Evolutionary conservation across 768 basidiomycete species (phyloP), one percentile per base, ranked within the genome.

Genomic region (Rhizopogon vesiculosus): DNA sequence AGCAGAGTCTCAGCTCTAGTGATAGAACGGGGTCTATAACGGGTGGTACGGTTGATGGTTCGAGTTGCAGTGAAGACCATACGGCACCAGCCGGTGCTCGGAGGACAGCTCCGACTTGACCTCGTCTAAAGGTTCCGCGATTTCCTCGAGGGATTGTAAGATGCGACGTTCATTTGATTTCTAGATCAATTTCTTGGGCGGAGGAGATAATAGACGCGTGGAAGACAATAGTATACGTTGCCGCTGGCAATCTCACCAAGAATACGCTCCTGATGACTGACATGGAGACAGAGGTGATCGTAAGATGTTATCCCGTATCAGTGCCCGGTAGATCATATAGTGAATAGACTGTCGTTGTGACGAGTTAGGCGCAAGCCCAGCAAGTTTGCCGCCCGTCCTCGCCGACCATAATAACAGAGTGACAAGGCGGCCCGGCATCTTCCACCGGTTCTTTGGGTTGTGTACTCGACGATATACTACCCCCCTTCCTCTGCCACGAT

Each of bases 201-300:
- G 76, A 49, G 74, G 77, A 38, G 77, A 77, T 29, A 74, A 75
- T 39, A 74, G 78, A 53, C 79, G 75, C n/a, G 81, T 78, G 19
- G 84, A 80, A 40, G 81, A 81, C 12, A 81, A 81, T 22, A 87
- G 69, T 42, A 85, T 70, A 42, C 87, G 83, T 61, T 79, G 77
- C 59, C 87, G 84, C 65, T 83, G 81, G 7, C 83, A 69, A 73
- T 92, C 91, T 55, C 90, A 25, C 91, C 53, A 92, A 77, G 70
- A 92, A 92, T 22, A 87, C 89, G 64, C 87, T 89, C 49, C 90
- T 89, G 53, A 91, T 79, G 60, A 68, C 74, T 45, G 82, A 71
- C 82, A 83, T 81, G 25, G 25, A 25, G 25, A 25, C 25, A 25
- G 25, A 25, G 25, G 25, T 25, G 25, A 25, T 25, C 25, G 25